Percentiles rank a stretch among this genome's conserved stretches.
Conservation (phyloP, 768 basidiomycete genomes). For the Termitomyces titanicus region DNA sequence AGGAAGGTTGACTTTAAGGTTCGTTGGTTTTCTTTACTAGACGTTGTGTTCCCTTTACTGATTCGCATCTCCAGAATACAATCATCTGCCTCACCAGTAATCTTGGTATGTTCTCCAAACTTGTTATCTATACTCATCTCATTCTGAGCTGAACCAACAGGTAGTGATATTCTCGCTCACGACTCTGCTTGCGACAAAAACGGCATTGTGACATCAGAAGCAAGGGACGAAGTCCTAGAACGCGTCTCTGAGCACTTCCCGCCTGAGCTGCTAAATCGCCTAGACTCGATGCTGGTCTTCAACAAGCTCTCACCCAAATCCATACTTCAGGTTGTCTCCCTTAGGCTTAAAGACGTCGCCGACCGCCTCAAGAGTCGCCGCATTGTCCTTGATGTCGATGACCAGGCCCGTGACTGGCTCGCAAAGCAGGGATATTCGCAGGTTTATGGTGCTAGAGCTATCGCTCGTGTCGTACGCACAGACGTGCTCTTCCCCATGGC, state of each 20-base stretch:
- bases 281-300: slow-evolving; percentile 86
- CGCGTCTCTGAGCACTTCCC: slow-evolving; percentile 81
- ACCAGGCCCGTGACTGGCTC: slow-evolving; percentile 62
- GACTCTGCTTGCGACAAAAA: slow-evolving; percentile 54
- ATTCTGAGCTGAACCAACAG: slow-evolving; percentile 15
- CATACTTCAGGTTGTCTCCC: slow-evolving; percentile 73
- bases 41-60: not conserved
- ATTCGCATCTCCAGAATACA: slow-evolving; percentile 54
- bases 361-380: slow-evolving; percentile 57
- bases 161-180: slow-evolving; percentile 71
- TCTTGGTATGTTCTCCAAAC: slow-evolving; percentile 45
- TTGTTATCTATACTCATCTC: not conserved
- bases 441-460: slow-evolving; percentile 82
- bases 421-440: slow-evolving; percentile 78
- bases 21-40: not conserved
- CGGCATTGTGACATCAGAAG: slow-evolving; percentile 62
- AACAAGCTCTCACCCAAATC: slow-evolving; percentile 79
- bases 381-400: slow-evolving; percentile 70
- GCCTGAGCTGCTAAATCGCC: slow-evolving; percentile 85
- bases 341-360: slow-evolving; percentile 75
- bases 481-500: slow-evolving; percentile 83
- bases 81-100: slow-evolving; percentile 91
- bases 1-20: slow-evolving; percentile 91
- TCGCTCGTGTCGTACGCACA: slow-evolving; percentile 81
- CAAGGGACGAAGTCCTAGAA: slow-evolving; percentile 66